Base-by-base conservation (phyloP, 805 yeast genomes). In the Scheffersomyces stipitis region DNA sequence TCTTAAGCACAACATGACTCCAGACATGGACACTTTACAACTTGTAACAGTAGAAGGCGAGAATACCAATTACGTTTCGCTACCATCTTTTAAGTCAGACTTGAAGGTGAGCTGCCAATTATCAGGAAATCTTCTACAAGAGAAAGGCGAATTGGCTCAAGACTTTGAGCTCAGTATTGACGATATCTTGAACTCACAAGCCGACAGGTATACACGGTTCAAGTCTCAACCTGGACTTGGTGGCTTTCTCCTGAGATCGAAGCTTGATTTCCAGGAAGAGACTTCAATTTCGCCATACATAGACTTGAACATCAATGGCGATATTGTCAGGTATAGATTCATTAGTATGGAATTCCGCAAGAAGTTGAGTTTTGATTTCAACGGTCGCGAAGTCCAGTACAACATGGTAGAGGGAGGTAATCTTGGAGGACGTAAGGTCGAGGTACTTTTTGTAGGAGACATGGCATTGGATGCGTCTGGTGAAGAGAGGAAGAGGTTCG, bases 401-500 rank as follows among this genome's bases (percentile, higher is more conserved):
- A 62, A 71, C 28, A 51, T 67, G 13, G 58, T 75, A 13, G 83
- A 80, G 48, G 81, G 82, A n/a, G 84, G 83, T 3, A 55, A 67
- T 5, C 59, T 76, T 30, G 83, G 82, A 9, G 84, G 84, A 1
- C 60, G 79, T 39, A 58, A 66, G 17, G 42, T 63, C 6, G 84
- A 80, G 52, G 66, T 76, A 37, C 60, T 69, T 42, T 55, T 79
- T 42, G 71, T 75, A 32, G 67, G 76, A 27, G 56, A 63, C 36
- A 36, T 58, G 39, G 43, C 45, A 28, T 52, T 49, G 5, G 38
- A 44, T 17, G 33, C 53, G 15, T 44, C 40, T 30, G 49, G 52
- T 17, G 51, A 38, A 2, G 43, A 43, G 34, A n/a, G n/a, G n/a
- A n/a, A n/a, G n/a, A n/a, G n/a, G n/a, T 58, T 69, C 31, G 49